Conservation (phyloP, 2,329 filamentous ascomycete species). For the Coniochaeta hoffmannii region DNA sequence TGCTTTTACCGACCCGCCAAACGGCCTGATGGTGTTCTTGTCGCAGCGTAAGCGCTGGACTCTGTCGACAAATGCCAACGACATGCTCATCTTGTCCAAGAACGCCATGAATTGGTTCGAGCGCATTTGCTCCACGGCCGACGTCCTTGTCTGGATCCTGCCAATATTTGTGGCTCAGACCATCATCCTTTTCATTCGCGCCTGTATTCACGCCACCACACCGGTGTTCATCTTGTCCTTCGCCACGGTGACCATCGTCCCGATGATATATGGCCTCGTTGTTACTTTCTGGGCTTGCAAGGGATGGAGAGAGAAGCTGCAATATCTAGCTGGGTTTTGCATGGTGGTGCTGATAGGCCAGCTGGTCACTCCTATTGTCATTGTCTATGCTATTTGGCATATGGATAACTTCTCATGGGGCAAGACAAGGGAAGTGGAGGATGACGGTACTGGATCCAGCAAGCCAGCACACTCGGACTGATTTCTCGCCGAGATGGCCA, state of each 20-base stretch:
- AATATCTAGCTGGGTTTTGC: not conserved
- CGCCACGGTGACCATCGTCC: not conserved
- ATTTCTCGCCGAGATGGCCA: too few relatives aligned
- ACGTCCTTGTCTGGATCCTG: slow-evolving; percentile 38
- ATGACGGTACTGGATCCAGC: not conserved
- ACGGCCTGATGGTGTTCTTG: slow-evolving; percentile 36
- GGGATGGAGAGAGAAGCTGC: not conserved
- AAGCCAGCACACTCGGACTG: not conserved
- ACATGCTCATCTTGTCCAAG: slow-evolving; percentile 39
- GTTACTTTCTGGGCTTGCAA: not conserved
- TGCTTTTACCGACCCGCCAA: slow-evolving; percentile 38
- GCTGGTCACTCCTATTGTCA: not conserved
- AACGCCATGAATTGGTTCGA: slow-evolving; percentile 34
- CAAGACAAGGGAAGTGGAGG: slow-evolving; percentile 2
- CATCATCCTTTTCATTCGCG: slow-evolving; percentile 23
- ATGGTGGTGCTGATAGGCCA: not conserved
- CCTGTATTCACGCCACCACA: not conserved
- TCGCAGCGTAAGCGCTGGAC: slow-evolving; percentile 43
- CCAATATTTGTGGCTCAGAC: slow-evolving; percentile 33
- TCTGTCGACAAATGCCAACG: slow-evolving; percentile 38
- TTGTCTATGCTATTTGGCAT: slow-evolving; percentile 1
- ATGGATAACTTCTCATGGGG: slow-evolving; percentile 2
- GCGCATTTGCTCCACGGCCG: slow-evolving; percentile 34
- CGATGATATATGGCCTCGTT: not conserved
- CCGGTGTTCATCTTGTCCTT: not conserved